Percentiles rank a stretch among this genome's conserved stretches.
Evolutionary conservation across 768 basidiomycete species (phyloP).

Genomic region (Kockovaella imperatae): DNA sequence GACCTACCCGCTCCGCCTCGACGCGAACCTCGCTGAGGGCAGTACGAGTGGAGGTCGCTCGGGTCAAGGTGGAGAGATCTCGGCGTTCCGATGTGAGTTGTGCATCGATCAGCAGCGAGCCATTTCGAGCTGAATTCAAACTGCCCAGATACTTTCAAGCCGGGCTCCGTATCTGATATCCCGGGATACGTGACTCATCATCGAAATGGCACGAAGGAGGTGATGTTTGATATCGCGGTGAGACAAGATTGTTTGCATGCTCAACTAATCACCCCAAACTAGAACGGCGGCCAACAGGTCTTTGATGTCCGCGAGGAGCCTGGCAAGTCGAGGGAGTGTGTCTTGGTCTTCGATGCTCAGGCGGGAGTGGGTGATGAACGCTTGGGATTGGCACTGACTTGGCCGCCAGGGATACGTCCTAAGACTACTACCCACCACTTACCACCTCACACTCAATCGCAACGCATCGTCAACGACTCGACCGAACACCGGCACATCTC

Average conservation of each 20-base stretch:
- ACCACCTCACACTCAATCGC: conserved; percentile 27
- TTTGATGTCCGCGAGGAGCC: conserved; percentile 32
- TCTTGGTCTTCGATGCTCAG: conserved; percentile 24
- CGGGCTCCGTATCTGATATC: conserved; percentile 22
- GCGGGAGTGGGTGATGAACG: not conserved
- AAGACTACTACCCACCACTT: conserved; percentile 20
- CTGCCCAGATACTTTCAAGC: conserved; percentile 30
- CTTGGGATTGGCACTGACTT: not conserved
- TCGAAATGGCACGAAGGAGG: not conserved
- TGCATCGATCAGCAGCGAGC: not conserved
- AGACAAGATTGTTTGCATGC: not conserved
- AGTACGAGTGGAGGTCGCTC: conserved; percentile 9
- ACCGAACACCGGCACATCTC: conserved; percentile 1
- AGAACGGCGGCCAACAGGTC: conserved; percentile 26
- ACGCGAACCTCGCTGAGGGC: not conserved
- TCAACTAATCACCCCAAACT: not conserved
- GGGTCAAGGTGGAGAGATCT: conserved; percentile 4
- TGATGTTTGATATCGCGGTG: conserved; percentile 13
- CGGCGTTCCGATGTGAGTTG: conserved; percentile 25
- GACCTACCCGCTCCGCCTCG: not conserved
- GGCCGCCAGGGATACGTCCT: conserved; percentile 22
- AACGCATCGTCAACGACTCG: conserved; percentile 7
- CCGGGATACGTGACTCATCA: conserved; percentile 9
- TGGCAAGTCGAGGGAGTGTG: conserved; percentile 28
- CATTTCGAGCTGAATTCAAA: not conserved